Conservation (phyloP, 306 rosid genomes). For the Spatholobus suberectus region DNA sequence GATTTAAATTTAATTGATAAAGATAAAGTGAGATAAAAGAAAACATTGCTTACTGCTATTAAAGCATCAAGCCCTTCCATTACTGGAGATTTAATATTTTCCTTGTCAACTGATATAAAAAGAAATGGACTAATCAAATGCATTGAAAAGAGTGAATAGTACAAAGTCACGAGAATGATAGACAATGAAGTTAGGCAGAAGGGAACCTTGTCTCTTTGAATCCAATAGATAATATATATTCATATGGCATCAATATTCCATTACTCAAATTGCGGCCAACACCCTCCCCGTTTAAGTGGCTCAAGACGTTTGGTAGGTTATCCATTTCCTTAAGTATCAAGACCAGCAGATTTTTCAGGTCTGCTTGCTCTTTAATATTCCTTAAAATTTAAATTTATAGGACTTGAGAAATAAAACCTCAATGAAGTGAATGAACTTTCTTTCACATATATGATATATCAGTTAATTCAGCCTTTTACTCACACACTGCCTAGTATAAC, state of each 20-base stretch:
- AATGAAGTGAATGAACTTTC: background rate
- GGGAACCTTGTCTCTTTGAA: background rate
- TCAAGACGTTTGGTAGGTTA: background rate
- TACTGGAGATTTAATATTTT: slow-evolving; percentile 67
- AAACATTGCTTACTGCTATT: slow-evolving; percentile 58
- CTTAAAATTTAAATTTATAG: background rate
- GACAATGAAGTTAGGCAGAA: background rate
- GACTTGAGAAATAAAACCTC: slow-evolving; percentile 11
- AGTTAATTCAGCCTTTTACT: background rate
- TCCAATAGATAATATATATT: slow-evolving; percentile 2
- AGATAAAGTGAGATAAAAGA: slow-evolving; percentile 21
- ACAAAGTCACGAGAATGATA: background rate
- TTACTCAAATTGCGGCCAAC: slow-evolving; percentile 4
- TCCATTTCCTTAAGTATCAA: slow-evolving; percentile 7
- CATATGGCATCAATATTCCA: background rate
- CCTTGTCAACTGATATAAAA: slow-evolving; percentile 61
- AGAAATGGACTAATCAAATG: slow-evolving; percentile 33
- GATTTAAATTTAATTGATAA: slow-evolving; percentile 1
- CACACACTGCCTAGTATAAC: background rate
- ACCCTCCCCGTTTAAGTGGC: background rate
- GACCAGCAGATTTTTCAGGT: background rate
- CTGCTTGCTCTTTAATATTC: background rate
- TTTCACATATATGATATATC: background rate
- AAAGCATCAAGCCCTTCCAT: slow-evolving; percentile 76
- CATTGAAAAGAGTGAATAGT: background rate